Base-by-base conservation (phyloP, 495 filamentous ascomycete species). In the Rhypophila decipiens region DNA sequence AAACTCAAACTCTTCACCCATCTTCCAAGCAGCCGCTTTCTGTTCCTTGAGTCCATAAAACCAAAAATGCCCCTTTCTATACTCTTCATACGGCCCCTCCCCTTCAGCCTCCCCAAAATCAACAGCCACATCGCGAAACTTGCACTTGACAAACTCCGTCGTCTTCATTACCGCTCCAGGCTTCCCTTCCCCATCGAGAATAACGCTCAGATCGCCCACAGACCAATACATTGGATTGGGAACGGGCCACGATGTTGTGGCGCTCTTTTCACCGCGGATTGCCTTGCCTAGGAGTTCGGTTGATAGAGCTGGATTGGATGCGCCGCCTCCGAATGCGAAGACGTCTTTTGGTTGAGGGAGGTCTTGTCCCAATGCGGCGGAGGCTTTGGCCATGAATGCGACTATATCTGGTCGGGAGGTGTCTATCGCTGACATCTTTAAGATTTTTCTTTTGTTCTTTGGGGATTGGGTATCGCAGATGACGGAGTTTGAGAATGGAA, bases 401-500 rank as follows among this genome's bases (percentile, higher is more conserved):
- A 51, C 46, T 24, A 66, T 47, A 31, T 59, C 55, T 20, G 60
- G 54, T 37, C 51, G 49, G 46, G 35, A 39, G n/a, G 52, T 54
- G 10, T 60, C 49, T 46, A 75, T 74, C 2, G 78, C 73, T 13
- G 83, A 53, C 44, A 74, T 66, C n/a, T n/a, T n/a, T n/a, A n/a
- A n/a, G n/a, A n/a, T n/a, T n/a, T n/a, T n/a, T n/a, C n/a, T n/a
- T n/a, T n/a, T n/a, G n/a, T n/a, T n/a, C n/a, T n/a, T n/a, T n/a
- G n/a, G n/a, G n/a, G n/a, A n/a, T n/a, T n/a, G n/a, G n/a, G n/a
- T n/a, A n/a, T n/a, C n/a, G n/a, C n/a, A n/a, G n/a, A n/a, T n/a
- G n/a, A n/a, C n/a, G n/a, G n/a, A n/a, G n/a, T n/a, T n/a, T n/a
- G n/a, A n/a, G n/a, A n/a, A n/a, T n/a, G n/a, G n/a, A n/a, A n/a